phyloP scores from a whole-genome alignment of 2,329 filamentous ascomycete species.

The Dothideomycetes sp. region DNA sequence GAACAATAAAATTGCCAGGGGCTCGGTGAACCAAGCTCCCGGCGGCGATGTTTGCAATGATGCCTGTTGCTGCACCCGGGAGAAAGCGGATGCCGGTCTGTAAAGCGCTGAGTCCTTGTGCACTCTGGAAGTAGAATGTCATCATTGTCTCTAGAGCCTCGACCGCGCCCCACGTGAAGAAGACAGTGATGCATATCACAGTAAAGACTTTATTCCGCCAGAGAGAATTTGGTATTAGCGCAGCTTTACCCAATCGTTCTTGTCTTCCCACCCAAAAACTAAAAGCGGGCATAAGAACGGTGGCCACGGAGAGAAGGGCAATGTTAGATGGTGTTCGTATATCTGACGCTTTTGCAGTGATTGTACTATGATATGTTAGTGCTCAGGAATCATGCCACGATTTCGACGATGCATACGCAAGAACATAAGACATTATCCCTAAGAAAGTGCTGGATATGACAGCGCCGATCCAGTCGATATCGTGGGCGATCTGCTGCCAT shows the following conservation, averaged over 20 bases:
- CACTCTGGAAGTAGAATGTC: conserved; percentile 14
- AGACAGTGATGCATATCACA: conserved; percentile 37
- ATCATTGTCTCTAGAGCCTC: conserved; percentile 21
- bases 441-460: conserved; percentile 34
- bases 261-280: conserved; percentile 44
- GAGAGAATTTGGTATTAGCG: conserved; percentile 51
- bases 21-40: conserved; percentile 14
- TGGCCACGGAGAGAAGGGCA: conserved; percentile 33
- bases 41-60: conserved; percentile 22
- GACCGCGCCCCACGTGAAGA: conserved; percentile 27
- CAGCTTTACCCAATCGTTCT: conserved; percentile 34
- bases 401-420: conserved; percentile 15
- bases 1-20: conserved; percentile 9
- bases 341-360: conserved; percentile 4
- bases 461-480: conserved; percentile 45
- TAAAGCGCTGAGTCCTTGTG: conserved; percentile 13
- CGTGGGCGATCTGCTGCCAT: conserved; percentile 20
- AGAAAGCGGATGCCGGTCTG: conserved; percentile 28
- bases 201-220: conserved; percentile 49
- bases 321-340: conserved; percentile 12
- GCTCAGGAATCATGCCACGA: too few relatives aligned
- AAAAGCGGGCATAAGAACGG: conserved; percentile 38
- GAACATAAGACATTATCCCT: conserved; percentile 37
- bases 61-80: conserved; percentile 34
- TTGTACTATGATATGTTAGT: not conserved